These are phyloP conservation scores for Pseudisothecium myosuroides DNA, from an alignment of 225 moss, liverwort and hornwort genomes.

Conservation along the genomic window DNA sequence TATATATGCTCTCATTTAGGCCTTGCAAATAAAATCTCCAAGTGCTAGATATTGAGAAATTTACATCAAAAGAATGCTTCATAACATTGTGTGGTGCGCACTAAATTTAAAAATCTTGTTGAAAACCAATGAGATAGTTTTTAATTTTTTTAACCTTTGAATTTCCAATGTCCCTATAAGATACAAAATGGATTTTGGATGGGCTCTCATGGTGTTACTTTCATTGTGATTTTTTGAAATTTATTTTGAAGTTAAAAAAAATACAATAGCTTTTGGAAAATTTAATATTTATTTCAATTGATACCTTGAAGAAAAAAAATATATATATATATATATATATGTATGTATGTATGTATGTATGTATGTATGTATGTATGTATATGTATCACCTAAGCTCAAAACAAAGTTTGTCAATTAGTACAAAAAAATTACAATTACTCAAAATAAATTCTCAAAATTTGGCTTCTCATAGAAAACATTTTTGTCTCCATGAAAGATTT, in stretches of 20 bases:
- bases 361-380: no score
- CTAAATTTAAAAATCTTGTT: neutral
- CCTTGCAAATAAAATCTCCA: neutral
- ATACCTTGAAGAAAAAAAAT: neutral
- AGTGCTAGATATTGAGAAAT: neutral
- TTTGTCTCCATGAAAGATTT: neutral
- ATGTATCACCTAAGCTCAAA: neutral
- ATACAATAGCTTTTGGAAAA: no score
- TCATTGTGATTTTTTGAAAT: neutral
- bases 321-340: no score
- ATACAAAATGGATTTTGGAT: accelerated
- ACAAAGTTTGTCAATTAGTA: accelerated
- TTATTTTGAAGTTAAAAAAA: neutral
- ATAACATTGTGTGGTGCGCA: accelerated
- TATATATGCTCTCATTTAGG: accelerated
- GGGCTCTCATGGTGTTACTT: neutral
- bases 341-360: no score
- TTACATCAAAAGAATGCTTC: neutral
- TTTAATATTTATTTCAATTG: neutral
- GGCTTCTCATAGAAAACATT: neutral
- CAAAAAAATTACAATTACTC: neutral
- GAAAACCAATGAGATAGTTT: neutral
- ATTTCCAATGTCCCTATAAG: accelerated
- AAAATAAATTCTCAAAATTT: neutral
- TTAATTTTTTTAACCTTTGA: neutral